Evolutionary conservation across 2,329 filamentous ascomycete genomes (phyloP).

Genomic region (Dryadomyces quercus-mongolicae): DNA sequence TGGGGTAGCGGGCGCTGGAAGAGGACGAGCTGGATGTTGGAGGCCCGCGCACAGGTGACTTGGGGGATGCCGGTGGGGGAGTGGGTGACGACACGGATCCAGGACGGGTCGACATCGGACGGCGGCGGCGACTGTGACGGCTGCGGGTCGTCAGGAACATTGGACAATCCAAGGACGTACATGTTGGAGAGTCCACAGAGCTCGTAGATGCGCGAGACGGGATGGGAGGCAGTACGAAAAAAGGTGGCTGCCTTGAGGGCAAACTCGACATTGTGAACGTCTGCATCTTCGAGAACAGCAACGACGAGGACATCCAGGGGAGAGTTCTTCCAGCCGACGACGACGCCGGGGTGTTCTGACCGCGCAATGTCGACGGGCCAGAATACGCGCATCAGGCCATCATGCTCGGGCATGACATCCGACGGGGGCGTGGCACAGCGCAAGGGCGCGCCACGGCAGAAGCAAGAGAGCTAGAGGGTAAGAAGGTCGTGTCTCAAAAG

Average conservation of each 20-base stretch:
- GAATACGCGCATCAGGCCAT: slow-evolving; percentile 96
- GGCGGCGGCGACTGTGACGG: not conserved
- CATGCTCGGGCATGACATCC: slow-evolving; percentile 53
- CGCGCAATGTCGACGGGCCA: slow-evolving; percentile 81
- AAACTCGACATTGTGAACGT: slow-evolving; percentile 75
- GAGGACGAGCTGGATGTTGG: slow-evolving; percentile 75
- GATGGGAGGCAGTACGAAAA: slow-evolving; percentile 70
- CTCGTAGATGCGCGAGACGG: slow-evolving; percentile 67
- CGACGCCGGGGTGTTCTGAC: slow-evolving; percentile 64
- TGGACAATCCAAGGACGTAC: slow-evolving; percentile 76
- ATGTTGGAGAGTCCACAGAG: slow-evolving; percentile 74
- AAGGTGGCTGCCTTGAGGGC: slow-evolving; percentile 75
- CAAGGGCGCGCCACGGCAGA: not conserved
- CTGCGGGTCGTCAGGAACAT: slow-evolving; percentile 34
- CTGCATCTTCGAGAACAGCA: slow-evolving; percentile 78
- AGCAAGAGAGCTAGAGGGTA: too few species aligned
- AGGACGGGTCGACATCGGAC: slow-evolving; percentile 51
- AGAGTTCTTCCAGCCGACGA: slow-evolving; percentile 94
- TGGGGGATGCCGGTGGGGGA: slow-evolving; percentile 46
- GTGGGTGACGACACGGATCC: slow-evolving; percentile 50
- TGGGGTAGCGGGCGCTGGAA: slow-evolving; percentile 78
- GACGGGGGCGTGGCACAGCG: slow-evolving; percentile 12
- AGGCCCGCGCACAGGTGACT: slow-evolving; percentile 58
- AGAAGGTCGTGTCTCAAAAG: slow-evolving; percentile 47
- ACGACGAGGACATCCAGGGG: slow-evolving; percentile 83